Percentiles rank a stretch among this genome's conserved stretches.
These are phyloP conservation scores for Botrytis cinerea DNA, from an alignment of 2,329 filamentous ascomycete genomes.

Conservation along the genomic window DNA sequence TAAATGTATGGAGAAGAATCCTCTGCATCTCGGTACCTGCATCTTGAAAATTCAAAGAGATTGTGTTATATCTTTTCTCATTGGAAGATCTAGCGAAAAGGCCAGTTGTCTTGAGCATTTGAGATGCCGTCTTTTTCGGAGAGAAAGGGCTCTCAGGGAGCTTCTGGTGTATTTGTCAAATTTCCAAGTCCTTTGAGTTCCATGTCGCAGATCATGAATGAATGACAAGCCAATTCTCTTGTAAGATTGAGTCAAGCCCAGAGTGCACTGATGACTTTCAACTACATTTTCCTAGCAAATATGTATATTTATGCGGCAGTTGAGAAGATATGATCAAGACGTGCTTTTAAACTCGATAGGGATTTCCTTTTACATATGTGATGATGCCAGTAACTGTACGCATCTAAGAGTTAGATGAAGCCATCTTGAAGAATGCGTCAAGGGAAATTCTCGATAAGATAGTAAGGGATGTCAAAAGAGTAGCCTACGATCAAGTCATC, in stretches of 20 bases:
- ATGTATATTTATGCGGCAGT: background rate
- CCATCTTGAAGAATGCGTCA: background rate
- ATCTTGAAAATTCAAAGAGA: background rate
- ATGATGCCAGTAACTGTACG: background rate
- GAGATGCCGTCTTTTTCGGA: fast-evolving
- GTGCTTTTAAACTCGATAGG: background rate
- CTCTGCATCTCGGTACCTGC: too few relatives aligned
- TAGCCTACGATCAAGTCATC: background rate
- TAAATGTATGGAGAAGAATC: too few relatives aligned
- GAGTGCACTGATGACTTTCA: background rate
- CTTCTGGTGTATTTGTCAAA: fast-evolving
- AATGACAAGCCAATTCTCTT: background rate
- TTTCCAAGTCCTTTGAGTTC: background rate
- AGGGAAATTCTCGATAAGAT: background rate
- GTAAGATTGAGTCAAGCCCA: fast-evolving
- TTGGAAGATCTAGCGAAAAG: background rate
- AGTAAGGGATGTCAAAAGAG: background rate
- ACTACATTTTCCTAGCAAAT: background rate
- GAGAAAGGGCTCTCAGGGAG: fast-evolving
- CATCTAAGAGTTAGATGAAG: background rate
- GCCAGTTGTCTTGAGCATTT: background rate
- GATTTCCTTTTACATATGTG: background rate
- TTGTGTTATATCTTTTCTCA: background rate
- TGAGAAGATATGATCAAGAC: background rate
- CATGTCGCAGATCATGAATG: background rate